A percentile compares a stretch with the other conserved stretches of the same genome.
phyloP scores from a whole-genome alignment of 805 yeast species.

The Sugiyamaella smithiae region DNA sequence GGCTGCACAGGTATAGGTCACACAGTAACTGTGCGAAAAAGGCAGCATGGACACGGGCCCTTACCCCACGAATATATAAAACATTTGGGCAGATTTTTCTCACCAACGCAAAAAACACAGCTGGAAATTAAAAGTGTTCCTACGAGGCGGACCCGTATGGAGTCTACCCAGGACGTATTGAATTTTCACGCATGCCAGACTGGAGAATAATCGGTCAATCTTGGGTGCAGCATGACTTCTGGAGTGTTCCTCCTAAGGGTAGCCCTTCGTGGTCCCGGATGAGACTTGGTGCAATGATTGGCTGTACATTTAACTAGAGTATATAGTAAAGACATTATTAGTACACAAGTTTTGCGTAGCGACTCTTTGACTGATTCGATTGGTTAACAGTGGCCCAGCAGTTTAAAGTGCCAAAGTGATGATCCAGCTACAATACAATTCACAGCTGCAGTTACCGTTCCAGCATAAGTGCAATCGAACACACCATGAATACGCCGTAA shows the following conservation, averaged over 20 bases:
- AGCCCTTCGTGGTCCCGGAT: constrained; percentile 65
- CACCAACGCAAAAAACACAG: constrained; percentile 35
- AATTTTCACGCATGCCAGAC: constrained; percentile 37
- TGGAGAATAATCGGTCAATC: constrained; percentile 55
- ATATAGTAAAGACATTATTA: no score
- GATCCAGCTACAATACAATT: no score
- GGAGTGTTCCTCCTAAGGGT: constrained; percentile 47
- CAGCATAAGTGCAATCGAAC: no score
- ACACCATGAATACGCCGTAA: no score
- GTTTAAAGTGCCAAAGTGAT: no score
- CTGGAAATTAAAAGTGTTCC: constrained; percentile 34
- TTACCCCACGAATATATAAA: neutral
- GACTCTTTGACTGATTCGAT: no score
- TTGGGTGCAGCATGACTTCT: constrained; percentile 65
- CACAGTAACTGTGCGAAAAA: no score
- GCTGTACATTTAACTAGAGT: constrained; percentile 38
- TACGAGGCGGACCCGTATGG: constrained; percentile 37
- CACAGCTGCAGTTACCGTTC: no score
- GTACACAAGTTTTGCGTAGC: no score
- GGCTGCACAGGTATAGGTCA: no score
- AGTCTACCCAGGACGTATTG: constrained; percentile 38
- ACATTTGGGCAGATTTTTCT: neutral
- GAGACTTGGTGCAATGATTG: constrained; percentile 63
- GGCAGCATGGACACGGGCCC: neutral
- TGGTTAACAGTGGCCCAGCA: no score